A percentile compares a stretch with the other conserved stretches of the same genome.
phyloP scores from a whole-genome alignment of 2,329 filamentous ascomycete species.

The Fusarium marasasianum region DNA sequence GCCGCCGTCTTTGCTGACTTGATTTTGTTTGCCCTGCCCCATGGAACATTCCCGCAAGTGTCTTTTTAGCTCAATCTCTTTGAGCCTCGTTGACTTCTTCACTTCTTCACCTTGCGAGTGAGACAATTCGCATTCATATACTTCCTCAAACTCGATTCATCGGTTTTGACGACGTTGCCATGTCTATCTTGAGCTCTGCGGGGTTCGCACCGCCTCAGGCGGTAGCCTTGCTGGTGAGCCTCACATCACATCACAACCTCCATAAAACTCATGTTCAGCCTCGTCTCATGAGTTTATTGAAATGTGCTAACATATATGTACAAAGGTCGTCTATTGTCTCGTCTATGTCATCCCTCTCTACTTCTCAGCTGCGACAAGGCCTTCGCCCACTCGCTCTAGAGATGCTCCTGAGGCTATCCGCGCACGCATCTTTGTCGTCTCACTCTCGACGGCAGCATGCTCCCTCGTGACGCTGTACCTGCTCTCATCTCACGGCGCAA shows the following conservation, averaged over 20 bases:
- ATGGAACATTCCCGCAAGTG: slow-evolving; percentile 7
- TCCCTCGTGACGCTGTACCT: slow-evolving; percentile 69
- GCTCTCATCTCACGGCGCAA: slow-evolving; percentile 64
- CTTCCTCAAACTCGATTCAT: not conserved
- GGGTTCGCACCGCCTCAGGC: slow-evolving; percentile 38
- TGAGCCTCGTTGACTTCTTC: not conserved
- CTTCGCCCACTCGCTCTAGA: slow-evolving; percentile 79
- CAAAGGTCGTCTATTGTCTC: slow-evolving; percentile 78
- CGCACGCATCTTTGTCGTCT: slow-evolving; percentile 83
- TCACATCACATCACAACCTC: not conserved
- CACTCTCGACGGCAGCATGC: slow-evolving; percentile 76
- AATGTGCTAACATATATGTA: slow-evolving; percentile 7
- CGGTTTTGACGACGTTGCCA: not conserved
- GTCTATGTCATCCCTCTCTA: slow-evolving; percentile 94
- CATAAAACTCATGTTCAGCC: not conserved
- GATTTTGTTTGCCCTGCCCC: slow-evolving; percentile 20
- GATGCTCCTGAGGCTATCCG: slow-evolving; percentile 92
- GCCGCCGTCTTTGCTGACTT: slow-evolving; percentile 13
- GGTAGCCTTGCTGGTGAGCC: slow-evolving; percentile 38
- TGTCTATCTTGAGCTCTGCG: slow-evolving; percentile 13
- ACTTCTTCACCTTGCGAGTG: not conserved
- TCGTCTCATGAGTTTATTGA: not conserved
- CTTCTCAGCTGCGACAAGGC: slow-evolving; percentile 79
- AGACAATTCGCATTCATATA: not conserved
- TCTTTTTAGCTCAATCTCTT: slow-evolving; percentile 3